Conservation (phyloP, 176 grass and related monocot species). For the Zoysia japonica region DNA sequence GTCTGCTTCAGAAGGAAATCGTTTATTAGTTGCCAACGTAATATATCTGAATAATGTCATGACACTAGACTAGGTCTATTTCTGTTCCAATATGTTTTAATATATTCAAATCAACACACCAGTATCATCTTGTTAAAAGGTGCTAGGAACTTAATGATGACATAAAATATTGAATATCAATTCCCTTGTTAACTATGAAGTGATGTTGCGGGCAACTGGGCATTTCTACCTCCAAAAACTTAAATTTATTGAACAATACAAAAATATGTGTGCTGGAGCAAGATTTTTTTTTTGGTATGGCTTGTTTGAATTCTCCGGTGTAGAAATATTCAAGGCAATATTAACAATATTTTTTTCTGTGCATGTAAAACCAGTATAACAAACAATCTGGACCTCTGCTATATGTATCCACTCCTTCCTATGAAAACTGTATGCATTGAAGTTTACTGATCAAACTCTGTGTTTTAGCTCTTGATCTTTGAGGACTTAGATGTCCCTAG, state of each 20-base stretch:
- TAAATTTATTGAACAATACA: not conserved
- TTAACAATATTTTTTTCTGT: not conserved
- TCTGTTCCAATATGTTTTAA: not conserved
- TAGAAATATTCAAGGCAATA: constrained; percentile 12
- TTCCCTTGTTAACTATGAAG: not conserved
- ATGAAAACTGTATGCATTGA: not conserved
- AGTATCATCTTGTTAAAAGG: not conserved
- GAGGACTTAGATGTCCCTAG: constrained; percentile 69
- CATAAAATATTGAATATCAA: not conserved
- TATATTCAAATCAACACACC: not conserved
- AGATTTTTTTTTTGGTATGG: not conserved
- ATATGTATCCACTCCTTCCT: not conserved
- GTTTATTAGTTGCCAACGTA: not conserved
- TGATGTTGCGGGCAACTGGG: not conserved
- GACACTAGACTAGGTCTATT: too few relatives aligned
- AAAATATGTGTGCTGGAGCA: not conserved
- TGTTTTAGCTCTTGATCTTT: constrained; percentile 64
- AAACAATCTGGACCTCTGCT: not conserved
- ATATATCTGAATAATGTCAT: too few relatives aligned
- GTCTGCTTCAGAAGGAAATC: not conserved
- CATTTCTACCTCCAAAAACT: not conserved
- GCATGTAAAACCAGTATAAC: not conserved
- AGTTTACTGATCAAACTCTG: not conserved
- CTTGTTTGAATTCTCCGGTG: not conserved
- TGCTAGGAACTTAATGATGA: not conserved